Evolutionary conservation across 768 basidiomycete species (phyloP).

Genomic region (Kwoniella sp.): DNA sequence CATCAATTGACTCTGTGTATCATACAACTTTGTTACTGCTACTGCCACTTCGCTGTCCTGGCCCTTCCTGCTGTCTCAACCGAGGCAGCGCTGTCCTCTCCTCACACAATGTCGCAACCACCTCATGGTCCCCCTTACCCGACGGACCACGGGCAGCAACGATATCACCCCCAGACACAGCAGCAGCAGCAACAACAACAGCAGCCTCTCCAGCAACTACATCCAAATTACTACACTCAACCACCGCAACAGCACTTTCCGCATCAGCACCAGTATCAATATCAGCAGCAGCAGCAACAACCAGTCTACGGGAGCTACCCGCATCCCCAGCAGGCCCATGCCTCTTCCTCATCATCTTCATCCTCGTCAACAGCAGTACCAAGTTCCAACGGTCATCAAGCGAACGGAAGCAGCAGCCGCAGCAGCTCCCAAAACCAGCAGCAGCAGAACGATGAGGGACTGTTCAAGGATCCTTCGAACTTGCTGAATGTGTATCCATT

Average conservation of each 20-base stretch:
- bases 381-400: not conserved
- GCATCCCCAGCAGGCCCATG: not conserved
- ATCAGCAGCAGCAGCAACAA: not conserved
- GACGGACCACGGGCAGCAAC: conserved; percentile 1
- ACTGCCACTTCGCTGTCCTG: no score
- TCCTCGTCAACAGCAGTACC: not conserved
- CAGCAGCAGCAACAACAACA: conserved; percentile 3
- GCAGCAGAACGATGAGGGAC: conserved; percentile 9
- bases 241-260: not conserved
- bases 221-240: not conserved
- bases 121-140: not conserved
- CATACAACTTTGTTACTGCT: no score
- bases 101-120: conserved; percentile 9
- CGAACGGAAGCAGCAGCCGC: not conserved
- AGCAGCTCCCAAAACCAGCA: not conserved
- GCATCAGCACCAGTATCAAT: not conserved
- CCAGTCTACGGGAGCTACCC: no score
- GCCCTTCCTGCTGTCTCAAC: not conserved
- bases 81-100: not conserved
- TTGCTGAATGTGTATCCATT: conserved; percentile 48
- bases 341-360: not conserved
- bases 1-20: not conserved
- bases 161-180: conserved; percentile 1
- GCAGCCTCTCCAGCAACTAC: not conserved
- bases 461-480: conserved; percentile 29